These are phyloP conservation scores for Diaporthe eres DNA, from an alignment of 2,329 filamentous ascomycete genomes.

Conservation along the genomic window DNA sequence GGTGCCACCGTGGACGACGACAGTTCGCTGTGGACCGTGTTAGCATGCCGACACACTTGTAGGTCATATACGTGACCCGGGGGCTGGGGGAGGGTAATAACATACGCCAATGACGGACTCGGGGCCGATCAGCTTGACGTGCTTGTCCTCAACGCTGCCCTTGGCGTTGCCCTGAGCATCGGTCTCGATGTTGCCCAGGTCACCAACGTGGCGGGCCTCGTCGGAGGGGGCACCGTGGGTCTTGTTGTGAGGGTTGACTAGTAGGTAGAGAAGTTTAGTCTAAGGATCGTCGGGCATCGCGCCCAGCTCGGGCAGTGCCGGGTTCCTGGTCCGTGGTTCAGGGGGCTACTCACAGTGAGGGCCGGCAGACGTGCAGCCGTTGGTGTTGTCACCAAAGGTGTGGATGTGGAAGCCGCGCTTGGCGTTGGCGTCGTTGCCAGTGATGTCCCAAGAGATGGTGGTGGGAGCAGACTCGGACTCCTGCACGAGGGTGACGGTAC, in stretches of 20 bases:
- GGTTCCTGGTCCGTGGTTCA: background rate
- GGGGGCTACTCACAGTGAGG: constrained; percentile 86
- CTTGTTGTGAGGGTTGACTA: constrained; percentile 97
- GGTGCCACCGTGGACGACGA: constrained; percentile 94
- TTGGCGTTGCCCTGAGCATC: constrained; percentile 92
- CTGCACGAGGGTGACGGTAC: constrained; percentile 97
- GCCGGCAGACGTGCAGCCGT: constrained; percentile 98
- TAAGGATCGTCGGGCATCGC: background rate
- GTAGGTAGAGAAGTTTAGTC: constrained; percentile 35
- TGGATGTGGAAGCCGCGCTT: constrained; percentile 99
- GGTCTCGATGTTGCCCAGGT: constrained; percentile 97
- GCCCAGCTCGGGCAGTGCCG: constrained; percentile 5
- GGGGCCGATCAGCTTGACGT: constrained; percentile 95
- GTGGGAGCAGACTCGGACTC: constrained; percentile 84
- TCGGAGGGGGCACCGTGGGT: constrained; percentile 90
- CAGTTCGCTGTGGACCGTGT: constrained; percentile 76
- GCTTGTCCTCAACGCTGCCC: constrained; percentile 83
- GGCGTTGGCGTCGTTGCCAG: constrained; percentile 92
- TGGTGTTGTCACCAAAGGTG: constrained; percentile 99
- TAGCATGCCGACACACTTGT: background rate
- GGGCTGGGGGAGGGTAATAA: constrained; percentile 36
- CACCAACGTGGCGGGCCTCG: constrained; percentile 91
- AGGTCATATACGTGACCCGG: background rate
- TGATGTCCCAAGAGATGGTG: constrained; percentile 92
- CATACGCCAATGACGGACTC: constrained; percentile 93